These are phyloP conservation scores for Podospora pseudocomata DNA, from an alignment of 495 filamentous ascomycete species.

Conservation along the genomic window DNA sequence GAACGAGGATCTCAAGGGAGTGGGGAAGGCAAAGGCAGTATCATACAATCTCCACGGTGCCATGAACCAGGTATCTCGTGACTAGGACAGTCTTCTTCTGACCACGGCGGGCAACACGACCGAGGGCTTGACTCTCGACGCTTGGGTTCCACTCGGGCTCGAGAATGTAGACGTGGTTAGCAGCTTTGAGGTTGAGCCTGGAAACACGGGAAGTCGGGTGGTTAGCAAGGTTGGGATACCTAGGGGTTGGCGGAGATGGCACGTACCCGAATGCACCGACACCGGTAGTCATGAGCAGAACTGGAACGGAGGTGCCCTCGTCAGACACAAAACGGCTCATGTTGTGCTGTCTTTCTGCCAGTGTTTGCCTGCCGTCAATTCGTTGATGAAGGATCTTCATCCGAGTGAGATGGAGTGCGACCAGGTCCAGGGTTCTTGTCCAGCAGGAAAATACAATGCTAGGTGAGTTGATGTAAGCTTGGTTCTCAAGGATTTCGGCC, in stretches of 20 bases:
- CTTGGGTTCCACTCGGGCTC: neutral
- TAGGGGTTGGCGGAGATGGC: neutral
- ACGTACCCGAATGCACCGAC: neutral
- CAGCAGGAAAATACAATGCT: neutral
- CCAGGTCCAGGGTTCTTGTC: neutral
- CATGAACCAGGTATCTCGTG: neutral
- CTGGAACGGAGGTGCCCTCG: neutral
- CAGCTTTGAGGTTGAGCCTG: neutral
- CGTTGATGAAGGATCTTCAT: neutral
- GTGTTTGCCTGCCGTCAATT: neutral
- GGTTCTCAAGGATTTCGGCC: no score
- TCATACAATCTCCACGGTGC: neutral
- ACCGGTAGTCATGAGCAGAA: neutral
- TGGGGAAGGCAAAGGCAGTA: neutral
- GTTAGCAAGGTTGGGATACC: neutral
- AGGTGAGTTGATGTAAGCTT: no score
- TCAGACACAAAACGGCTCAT: neutral
- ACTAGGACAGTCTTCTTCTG: neutral
- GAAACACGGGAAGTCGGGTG: neutral
- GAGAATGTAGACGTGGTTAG: neutral
- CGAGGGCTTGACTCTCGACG: neutral
- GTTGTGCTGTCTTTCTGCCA: neutral
- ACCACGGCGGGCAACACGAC: neutral
- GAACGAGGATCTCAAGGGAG: no score
- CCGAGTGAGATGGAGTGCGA: neutral